Evolutionary conservation across 805 yeast species (phyloP), one percentile per base, ranked within the genome.

Genomic region (Ogataea siamensis): DNA sequence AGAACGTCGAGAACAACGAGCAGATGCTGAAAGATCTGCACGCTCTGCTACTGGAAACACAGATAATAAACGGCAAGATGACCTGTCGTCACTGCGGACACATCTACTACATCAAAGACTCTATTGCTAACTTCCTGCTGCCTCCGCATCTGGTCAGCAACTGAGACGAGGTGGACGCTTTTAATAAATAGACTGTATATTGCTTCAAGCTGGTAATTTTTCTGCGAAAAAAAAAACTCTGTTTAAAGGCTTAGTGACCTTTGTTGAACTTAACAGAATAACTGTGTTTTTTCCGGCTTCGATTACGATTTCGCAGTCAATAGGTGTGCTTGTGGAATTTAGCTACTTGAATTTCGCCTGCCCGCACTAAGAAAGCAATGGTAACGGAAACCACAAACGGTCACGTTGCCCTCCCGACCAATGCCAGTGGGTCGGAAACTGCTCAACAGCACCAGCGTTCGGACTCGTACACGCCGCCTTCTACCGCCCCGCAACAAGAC

Each of bases 51-150:
- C 63, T 93, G 26, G 96, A 91, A 58, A 91, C 97, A 1, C 87
- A 81, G 45, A 86, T 93, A 37, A 58, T 72, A 7, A 91, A 89
- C 52, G 99, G 99, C 2, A 79, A 80, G 53, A 87, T 93, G 98
- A 70, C 69, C 9, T 93, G 99, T 60, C 69, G 73, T 15, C 82
- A 82, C 63, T 93, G 99, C 60, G 80, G 77, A 1, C 97, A 91
- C 62, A 69, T 84, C 6, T 93, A 89, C 64, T 78, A 83, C 66
- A 84, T 93, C 66, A 91, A 89, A 64, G 89, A 87, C 68, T 79
- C 93, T 35, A 88, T 93, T 51, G 96, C 99, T 23, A 91, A 91
- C 70, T 83, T 93, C 63, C 66, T 93, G 38, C 73, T 93, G 23
- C 98, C 99, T 21, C 98, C 98, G 5, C 98, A 93, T 58, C 70